phyloP scores from a whole-genome alignment of 805 yeast genomes.

The Yarrowia hollandica region DNA sequence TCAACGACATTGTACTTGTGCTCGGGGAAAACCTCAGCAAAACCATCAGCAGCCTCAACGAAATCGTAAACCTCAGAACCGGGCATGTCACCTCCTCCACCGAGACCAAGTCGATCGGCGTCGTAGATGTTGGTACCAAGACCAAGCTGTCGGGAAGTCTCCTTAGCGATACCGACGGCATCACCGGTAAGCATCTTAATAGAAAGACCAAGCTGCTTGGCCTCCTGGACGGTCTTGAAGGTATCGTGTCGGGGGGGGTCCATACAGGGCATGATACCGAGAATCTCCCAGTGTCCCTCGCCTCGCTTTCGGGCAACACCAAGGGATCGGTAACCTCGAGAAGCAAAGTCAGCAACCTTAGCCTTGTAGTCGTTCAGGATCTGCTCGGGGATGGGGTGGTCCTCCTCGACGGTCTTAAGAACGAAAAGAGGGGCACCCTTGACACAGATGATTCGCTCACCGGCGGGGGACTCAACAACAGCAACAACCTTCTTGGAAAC shows the following conservation, averaged over 20 bases:
- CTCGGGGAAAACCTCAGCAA: conserved; percentile 71
- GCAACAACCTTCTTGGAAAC: conserved; percentile 96
- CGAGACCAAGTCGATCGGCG: conserved; percentile 94
- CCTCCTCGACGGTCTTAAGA: conserved; percentile 94
- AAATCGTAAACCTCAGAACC: conserved; percentile 67
- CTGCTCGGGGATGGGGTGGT: conserved; percentile 94
- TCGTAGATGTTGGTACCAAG: conserved; percentile 94
- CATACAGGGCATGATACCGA: conserved; percentile 98
- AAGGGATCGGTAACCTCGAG: conserved; percentile 97
- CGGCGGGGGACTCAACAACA: conserved; percentile 91
- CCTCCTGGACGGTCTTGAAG: conserved; percentile 90
- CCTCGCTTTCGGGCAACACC: conserved; percentile 99
- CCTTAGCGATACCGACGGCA: conserved; percentile 98
- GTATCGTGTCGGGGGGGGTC: conserved; percentile 99
- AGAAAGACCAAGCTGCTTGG: conserved; percentile 86
- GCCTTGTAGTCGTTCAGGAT: conserved; percentile 91
- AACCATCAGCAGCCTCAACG: conserved; percentile 91
- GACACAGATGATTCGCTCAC: conserved; percentile 92
- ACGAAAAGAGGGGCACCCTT: conserved; percentile 98
- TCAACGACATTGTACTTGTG: conserved; percentile 68
- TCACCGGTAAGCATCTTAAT: conserved; percentile 99
- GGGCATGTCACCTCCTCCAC: conserved; percentile 66
- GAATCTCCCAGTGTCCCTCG: conserved; percentile 96
- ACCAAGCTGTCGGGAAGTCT: conserved; percentile 97
- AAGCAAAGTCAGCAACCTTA: conserved; percentile 96